phyloP scores from a whole-genome alignment of 495 filamentous ascomycete genomes.

The Aspergillus olivimuriae region DNA sequence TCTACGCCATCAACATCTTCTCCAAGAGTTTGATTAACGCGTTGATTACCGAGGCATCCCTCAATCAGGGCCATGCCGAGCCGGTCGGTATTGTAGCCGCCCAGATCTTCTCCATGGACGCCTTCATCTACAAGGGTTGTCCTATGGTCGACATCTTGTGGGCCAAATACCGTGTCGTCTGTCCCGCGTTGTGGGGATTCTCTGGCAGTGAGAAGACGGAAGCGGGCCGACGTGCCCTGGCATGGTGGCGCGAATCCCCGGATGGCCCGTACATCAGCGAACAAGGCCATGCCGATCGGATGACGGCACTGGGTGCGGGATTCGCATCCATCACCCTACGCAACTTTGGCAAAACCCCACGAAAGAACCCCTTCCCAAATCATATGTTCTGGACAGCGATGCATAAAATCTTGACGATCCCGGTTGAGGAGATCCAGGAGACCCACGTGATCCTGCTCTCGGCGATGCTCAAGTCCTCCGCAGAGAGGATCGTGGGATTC shows the following conservation, averaged over 20 bases:
- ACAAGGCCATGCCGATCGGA: slow-evolving; percentile 67
- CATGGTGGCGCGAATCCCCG: slow-evolving; percentile 60
- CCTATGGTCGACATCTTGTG: slow-evolving; percentile 80
- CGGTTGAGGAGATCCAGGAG: slow-evolving; percentile 56
- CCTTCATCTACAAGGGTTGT: slow-evolving; percentile 61
- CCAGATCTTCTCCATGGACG: slow-evolving; percentile 62
- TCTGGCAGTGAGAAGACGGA: slow-evolving; percentile 69
- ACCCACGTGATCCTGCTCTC: slow-evolving; percentile 77
- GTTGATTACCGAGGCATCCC: slow-evolving; percentile 66
- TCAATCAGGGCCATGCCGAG: slow-evolving; percentile 66
- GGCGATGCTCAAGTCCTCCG: slow-evolving; percentile 65
- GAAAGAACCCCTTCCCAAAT: slow-evolving; percentile 72
- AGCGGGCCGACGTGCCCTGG: slow-evolving; percentile 59
- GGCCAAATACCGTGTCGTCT: slow-evolving; percentile 75
- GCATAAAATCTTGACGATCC: slow-evolving; percentile 65
- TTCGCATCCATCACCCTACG: slow-evolving; percentile 75
- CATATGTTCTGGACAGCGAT: slow-evolving; percentile 74
- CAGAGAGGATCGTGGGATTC: slow-evolving; percentile 62
- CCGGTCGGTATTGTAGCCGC: slow-evolving; percentile 72
- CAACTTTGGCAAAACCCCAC: slow-evolving; percentile 62
- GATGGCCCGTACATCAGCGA: slow-evolving; percentile 52
- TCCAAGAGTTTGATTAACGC: slow-evolving; percentile 71
- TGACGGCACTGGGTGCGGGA: slow-evolving; percentile 79
- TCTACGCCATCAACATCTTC: slow-evolving; percentile 81
- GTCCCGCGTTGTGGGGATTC: slow-evolving; percentile 84